phyloP scores from a whole-genome alignment of 176 grass and related monocot genomes.

The Oryza longistaminata region DNA sequence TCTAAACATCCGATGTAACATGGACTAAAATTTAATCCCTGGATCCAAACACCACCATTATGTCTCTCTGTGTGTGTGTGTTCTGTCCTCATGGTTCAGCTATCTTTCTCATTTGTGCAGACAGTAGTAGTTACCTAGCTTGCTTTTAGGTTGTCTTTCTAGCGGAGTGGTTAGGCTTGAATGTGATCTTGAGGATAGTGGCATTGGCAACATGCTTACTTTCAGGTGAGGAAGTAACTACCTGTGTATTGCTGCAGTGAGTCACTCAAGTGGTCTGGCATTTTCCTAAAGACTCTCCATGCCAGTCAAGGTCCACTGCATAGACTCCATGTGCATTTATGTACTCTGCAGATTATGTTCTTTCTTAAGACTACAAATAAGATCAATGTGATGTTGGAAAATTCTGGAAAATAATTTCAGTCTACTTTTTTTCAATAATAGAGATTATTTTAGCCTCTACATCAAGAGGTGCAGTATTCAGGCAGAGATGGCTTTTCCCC shows the following conservation, averaged over 20 bases:
- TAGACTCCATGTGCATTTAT: background rate
- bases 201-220: background rate
- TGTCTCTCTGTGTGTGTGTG: no score
- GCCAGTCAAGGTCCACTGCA: background rate
- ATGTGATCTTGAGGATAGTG: background rate
- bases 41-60: no score
- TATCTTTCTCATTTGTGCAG: background rate
- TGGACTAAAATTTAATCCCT: no score
- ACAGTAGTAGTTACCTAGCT: background rate
- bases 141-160: background rate
- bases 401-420: no score
- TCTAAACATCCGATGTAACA: no score
- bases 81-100: no score
- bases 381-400: no score
- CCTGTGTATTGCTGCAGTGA: background rate
- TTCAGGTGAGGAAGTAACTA: background rate
- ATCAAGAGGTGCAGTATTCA: no score
- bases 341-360: background rate
- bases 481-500: no score
- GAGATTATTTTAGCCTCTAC: no score
- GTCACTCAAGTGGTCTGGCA: background rate
- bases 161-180: background rate
- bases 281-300: background rate
- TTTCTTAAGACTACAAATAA: no score
- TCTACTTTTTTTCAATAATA: no score